Evolutionary conservation across 305 asterid species (phyloP).

Genomic region (Fraxinus nigra): DNA sequence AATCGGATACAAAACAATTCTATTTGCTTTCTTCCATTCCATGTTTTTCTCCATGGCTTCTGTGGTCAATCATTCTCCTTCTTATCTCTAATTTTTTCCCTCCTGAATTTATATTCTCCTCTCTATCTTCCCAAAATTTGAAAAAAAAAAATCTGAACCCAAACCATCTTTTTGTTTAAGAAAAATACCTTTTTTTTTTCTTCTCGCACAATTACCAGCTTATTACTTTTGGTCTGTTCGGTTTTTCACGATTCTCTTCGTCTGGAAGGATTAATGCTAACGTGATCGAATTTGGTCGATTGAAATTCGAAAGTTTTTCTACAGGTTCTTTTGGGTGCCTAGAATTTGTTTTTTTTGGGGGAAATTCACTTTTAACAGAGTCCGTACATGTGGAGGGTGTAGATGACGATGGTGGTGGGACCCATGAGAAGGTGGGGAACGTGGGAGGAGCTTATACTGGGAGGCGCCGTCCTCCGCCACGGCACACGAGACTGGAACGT

Average conservation of each 20-base stretch:
- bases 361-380: slow-evolving; percentile 5
- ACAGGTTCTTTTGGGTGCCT: background rate
- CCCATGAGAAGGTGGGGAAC: slow-evolving; percentile 64
- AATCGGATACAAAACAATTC: background rate
- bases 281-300: slow-evolving; percentile 29
- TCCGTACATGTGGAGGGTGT: slow-evolving; percentile 38
- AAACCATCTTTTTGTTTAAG: background rate
- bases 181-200: background rate
- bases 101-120: background rate
- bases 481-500: slow-evolving; percentile 77
- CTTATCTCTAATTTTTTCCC: background rate
- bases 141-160: background rate
- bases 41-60: slow-evolving; percentile 13
- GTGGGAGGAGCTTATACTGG: slow-evolving; percentile 87
- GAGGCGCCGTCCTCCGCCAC: slow-evolving; percentile 85
- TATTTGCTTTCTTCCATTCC: slow-evolving; percentile 22
- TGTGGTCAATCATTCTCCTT: slow-evolving; percentile 1
- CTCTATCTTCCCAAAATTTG: background rate
- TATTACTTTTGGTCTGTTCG: background rate
- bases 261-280: slow-evolving; percentile 18
- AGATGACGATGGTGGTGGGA: slow-evolving; percentile 46
- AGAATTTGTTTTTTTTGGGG: background rate
- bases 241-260: background rate
- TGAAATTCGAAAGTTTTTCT: slow-evolving; percentile 7
- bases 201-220: background rate